Evolutionary conservation across 1,284 basidiomycete genomes (phyloP).

Genomic region (Cryptococcus neoformans): DNA sequence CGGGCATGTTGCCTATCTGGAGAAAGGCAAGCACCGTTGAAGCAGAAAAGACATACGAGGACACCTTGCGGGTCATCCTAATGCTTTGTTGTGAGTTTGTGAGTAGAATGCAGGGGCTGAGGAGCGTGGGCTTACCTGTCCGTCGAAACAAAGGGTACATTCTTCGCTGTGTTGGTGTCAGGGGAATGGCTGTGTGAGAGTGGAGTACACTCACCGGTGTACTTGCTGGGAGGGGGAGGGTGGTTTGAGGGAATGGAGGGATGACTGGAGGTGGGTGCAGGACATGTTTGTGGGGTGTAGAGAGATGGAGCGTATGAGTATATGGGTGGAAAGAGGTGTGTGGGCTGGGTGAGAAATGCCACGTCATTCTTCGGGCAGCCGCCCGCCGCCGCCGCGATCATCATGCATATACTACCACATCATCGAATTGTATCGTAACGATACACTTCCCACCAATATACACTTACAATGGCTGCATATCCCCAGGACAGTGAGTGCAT

Average conservation of each 20-base stretch:
- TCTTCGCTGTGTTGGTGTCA: constrained; percentile 41
- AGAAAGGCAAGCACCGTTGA: constrained; percentile 80
- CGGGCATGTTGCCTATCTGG: constrained; percentile 64
- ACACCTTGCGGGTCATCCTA: constrained; percentile 74
- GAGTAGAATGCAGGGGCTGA: not conserved
- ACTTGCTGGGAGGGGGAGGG: constrained; percentile 43
- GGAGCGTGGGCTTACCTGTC: constrained; percentile 59
- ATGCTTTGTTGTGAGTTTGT: constrained; percentile 5
- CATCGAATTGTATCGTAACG: not conserved
- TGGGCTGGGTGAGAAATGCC: not conserved
- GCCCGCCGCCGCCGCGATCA: not conserved
- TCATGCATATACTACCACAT: not conserved
- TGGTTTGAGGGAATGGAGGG: constrained; percentile 17
- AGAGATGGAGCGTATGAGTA: too few relatives aligned
- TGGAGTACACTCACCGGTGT: constrained; percentile 35
- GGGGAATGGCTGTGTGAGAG: not conserved
- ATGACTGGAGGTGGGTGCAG: too few relatives aligned
- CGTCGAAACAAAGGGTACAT: constrained; percentile 89
- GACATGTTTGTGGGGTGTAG: too few relatives aligned
- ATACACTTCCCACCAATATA: not conserved
- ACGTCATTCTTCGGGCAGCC: not conserved
- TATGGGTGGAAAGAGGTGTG: not conserved
- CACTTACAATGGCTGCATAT: not conserved
- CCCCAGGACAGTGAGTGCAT: not conserved
- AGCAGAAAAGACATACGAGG: constrained; percentile 88